phyloP scores from a whole-genome alignment of 2,329 filamentous ascomycete genomes.

The Tolypocladium ovalisporum region DNA sequence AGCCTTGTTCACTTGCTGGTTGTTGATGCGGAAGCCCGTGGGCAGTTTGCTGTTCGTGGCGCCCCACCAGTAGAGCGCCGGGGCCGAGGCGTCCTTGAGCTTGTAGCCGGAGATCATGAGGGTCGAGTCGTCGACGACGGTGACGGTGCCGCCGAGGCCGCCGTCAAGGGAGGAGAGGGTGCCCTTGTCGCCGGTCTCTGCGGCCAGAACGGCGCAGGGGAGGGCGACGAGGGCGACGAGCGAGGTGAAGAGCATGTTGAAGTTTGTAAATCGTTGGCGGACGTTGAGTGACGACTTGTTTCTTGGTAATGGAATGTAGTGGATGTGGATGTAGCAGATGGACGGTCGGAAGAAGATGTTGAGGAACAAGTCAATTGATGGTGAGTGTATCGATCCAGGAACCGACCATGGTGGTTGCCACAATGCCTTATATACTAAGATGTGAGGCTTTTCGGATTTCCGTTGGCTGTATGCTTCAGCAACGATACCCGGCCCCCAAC shows the following conservation, averaged over 20 bases:
- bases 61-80: slow-evolving; percentile 18
- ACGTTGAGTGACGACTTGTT: background rate
- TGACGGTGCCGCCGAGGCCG: slow-evolving; percentile 13
- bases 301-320: background rate
- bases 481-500: background rate
- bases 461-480: background rate
- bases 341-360: background rate
- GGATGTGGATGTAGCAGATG: background rate
- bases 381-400: background rate
- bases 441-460: background rate
- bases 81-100: slow-evolving; percentile 13
- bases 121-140: slow-evolving; percentile 10
- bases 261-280: background rate
- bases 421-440: background rate
- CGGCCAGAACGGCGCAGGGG: slow-evolving; percentile 4
- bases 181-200: slow-evolving; percentile 8
- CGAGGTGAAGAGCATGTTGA: background rate
- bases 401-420: background rate
- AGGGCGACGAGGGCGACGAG: background rate
- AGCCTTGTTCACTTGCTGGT: slow-evolving; percentile 9
- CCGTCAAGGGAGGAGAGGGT: slow-evolving; percentile 11
- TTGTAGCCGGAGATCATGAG: slow-evolving; percentile 11
- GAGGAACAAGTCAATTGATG: background rate
- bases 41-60: slow-evolving; percentile 7
- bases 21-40: slow-evolving; percentile 15